Evolutionary conservation across 306 rosid genomes (phyloP).

Genomic region (Adenanthera pavonina): DNA sequence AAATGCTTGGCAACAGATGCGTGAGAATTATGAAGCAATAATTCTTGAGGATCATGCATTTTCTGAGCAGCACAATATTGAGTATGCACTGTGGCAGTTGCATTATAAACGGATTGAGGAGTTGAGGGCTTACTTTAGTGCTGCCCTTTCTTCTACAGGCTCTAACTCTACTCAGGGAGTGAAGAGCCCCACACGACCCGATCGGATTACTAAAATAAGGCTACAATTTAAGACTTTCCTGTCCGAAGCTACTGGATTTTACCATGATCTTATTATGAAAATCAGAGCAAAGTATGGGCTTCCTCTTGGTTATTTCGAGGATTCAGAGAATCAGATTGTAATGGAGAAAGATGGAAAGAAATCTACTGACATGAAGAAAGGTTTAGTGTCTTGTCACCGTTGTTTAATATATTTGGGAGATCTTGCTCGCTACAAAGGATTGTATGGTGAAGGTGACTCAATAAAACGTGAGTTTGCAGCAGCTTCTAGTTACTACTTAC

Average conservation of each 20-base stretch:
- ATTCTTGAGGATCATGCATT: conserved; percentile 89
- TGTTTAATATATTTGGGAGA: conserved; percentile 94
- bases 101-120: conserved; percentile 96
- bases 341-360: conserved; percentile 86
- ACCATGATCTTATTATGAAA: conserved; percentile 87
- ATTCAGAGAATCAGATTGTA: conserved; percentile 63
- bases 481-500: conserved; percentile 89
- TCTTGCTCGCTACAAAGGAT: conserved; percentile 94
- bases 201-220: conserved; percentile 77
- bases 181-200: conserved; percentile 74
- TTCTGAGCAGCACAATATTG: conserved; percentile 79
- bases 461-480: conserved; percentile 77
- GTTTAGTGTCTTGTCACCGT: conserved; percentile 84
- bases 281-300: conserved; percentile 88
- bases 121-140: conserved; percentile 71
- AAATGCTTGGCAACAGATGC: conserved; percentile 93
- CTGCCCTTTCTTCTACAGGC: conserved; percentile 62
- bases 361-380: conserved; percentile 79
- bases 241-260: conserved; percentile 94
- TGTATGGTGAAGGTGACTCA: conserved; percentile 91
- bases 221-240: conserved; percentile 90
- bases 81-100: conserved; percentile 88
- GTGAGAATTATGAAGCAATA: conserved; percentile 91
- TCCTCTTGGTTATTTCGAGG: conserved; percentile 81
- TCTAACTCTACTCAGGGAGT: conserved; percentile 69